Conservation (phyloP, 805 yeast genomes). For the Candida caryicola region DNA sequence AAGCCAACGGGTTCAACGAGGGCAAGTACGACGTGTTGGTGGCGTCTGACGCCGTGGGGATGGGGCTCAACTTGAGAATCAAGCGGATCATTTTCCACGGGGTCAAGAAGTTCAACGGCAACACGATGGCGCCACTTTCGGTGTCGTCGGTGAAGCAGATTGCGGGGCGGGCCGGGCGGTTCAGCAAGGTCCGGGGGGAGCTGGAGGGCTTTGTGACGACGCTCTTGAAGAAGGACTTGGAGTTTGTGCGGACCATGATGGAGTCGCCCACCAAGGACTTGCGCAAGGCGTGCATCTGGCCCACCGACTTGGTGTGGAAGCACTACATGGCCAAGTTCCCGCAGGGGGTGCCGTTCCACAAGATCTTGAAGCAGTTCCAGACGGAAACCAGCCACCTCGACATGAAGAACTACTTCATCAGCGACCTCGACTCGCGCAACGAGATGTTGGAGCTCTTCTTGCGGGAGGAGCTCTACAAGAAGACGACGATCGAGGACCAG, state of each 20-base stretch:
- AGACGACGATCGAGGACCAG: slow-evolving; percentile 52
- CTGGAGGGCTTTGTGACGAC: slow-evolving; percentile 55
- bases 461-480: slow-evolving; percentile 21
- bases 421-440: slow-evolving; percentile 37
- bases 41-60: slow-evolving; percentile 96
- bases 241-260: slow-evolving; percentile 46
- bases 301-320: slow-evolving; percentile 69
- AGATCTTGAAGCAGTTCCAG: slow-evolving; percentile 49
- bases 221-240: slow-evolving; percentile 41
- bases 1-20: slow-evolving; percentile 75
- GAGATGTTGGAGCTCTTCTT: slow-evolving; percentile 46
- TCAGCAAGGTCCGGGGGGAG: slow-evolving; percentile 32
- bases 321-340: slow-evolving; percentile 63
- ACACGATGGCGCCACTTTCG: slow-evolving; percentile 43
- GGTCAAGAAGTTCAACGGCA: slow-evolving; percentile 69
- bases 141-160: slow-evolving; percentile 81
- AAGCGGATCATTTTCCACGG: slow-evolving; percentile 75
- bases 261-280: slow-evolving; percentile 51
- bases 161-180: slow-evolving; percentile 96
- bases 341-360: slow-evolving; percentile 42
- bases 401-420: slow-evolving; percentile 30
- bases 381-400: slow-evolving; percentile 26
- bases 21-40: slow-evolving; percentile 80
- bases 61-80: slow-evolving; percentile 90
- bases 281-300: slow-evolving; percentile 70